phyloP scores from a whole-genome alignment of 225 moss, liverwort and hornwort genomes.

The Physcomitrellopsis africana region DNA sequence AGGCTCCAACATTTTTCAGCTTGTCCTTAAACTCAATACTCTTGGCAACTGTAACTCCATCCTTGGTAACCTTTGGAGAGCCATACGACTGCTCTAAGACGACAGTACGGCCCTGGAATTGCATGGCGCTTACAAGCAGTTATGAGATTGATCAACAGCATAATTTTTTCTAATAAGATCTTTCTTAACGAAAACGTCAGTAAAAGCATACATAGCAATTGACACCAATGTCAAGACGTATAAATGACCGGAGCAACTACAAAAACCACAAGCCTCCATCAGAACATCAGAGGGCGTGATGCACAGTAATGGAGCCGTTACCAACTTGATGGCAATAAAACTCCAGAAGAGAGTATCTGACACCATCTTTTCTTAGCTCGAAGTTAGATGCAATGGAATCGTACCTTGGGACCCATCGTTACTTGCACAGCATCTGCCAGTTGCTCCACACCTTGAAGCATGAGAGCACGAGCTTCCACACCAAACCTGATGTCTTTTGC shows the following conservation, averaged over 20 bases:
- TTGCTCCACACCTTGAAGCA: conserved; percentile 96
- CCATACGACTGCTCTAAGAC: conserved; percentile 90
- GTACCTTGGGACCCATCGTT: conserved; percentile 92
- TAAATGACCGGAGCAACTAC: background rate
- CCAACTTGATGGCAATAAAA: background rate
- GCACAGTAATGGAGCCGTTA: background rate
- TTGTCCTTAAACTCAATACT: conserved; percentile 92
- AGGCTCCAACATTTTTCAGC: conserved; percentile 83
- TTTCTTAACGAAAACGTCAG: background rate
- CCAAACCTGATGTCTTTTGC: conserved; percentile 89
- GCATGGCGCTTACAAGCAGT: background rate
- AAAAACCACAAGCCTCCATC: conserved; percentile 3
- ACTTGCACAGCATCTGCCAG: conserved; percentile 96
- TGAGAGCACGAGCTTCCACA: conserved; percentile 81
- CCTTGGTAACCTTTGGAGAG: conserved; percentile 89
- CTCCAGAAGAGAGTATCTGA: background rate
- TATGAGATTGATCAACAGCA: background rate
- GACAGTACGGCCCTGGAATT: conserved; percentile 78
- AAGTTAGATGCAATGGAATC: background rate
- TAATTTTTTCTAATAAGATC: background rate
- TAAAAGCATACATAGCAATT: background rate
- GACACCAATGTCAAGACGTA: background rate
- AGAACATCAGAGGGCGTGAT: background rate
- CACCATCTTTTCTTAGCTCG: background rate
- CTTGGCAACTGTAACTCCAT: conserved; percentile 94